These are phyloP conservation scores for Tuber melanosporum DNA, from an alignment of 495 filamentous ascomycete species.

Conservation along the genomic window DNA sequence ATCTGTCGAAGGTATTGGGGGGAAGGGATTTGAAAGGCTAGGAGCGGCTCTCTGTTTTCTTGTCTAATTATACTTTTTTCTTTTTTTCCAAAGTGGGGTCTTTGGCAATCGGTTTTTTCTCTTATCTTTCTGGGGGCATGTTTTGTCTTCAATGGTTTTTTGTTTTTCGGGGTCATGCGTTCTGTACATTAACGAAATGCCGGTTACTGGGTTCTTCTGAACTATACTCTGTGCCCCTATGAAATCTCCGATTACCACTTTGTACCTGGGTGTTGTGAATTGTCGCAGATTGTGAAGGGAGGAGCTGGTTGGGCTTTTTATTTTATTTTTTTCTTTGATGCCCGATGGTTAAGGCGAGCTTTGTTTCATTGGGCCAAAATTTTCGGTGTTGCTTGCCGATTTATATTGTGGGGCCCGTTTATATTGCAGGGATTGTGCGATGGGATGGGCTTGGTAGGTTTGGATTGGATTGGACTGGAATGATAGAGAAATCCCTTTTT, in stretches of 20 bases:
- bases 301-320: not conserved
- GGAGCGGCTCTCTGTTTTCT: slow-evolving; percentile 37
- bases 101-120: slow-evolving; percentile 38
- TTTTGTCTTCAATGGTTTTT: slow-evolving; percentile 41
- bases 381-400: not conserved
- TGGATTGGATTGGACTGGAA: not conserved
- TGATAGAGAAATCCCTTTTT: not conserved
- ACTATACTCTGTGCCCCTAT: not conserved
- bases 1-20: slow-evolving; percentile 18
- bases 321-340: not conserved
- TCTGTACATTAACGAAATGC: slow-evolving; percentile 51
- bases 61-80: slow-evolving; percentile 41
- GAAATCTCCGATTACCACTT: not conserved
- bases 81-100: slow-evolving; percentile 36
- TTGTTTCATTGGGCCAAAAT: not conserved
- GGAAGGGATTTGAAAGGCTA: slow-evolving; percentile 31
- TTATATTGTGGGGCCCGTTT: not conserved
- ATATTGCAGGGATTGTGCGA: not conserved
- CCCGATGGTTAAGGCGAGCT: not conserved
- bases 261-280: not conserved
- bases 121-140: slow-evolving; percentile 27
- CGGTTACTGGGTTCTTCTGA: slow-evolving; percentile 14
- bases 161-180: slow-evolving; percentile 45
- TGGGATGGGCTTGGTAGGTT: not conserved
- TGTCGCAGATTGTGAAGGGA: not conserved